A percentile compares a stretch with the other conserved stretches of the same genome.
These are phyloP conservation scores for Lasiodiplodia sp. DNA, from an alignment of 2,329 filamentous ascomycete genomes.

Conservation along the genomic window DNA sequence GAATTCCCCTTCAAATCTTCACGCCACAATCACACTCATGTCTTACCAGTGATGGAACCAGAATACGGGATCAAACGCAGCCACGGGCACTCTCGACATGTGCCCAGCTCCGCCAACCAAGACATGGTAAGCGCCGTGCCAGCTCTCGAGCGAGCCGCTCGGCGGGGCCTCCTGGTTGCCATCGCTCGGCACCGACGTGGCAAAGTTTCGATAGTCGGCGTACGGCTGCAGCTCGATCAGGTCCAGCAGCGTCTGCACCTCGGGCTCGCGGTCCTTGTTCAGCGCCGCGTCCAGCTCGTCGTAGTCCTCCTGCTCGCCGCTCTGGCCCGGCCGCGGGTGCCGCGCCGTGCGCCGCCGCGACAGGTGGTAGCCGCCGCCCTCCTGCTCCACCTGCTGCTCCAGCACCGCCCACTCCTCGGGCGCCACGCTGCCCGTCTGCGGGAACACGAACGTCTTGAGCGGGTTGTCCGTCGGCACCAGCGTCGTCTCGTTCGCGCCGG, in stretches of 20 bases:
- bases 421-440: background rate
- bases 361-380: background rate
- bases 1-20: too few relatives aligned
- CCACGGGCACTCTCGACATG: background rate
- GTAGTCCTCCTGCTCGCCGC: background rate
- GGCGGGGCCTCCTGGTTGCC: background rate
- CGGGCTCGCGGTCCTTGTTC: background rate
- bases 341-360: background rate
- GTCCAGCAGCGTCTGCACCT: background rate
- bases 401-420: background rate
- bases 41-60: slow-evolving; percentile 1
- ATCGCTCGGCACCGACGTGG: background rate
- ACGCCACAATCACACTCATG: background rate
- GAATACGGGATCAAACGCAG: background rate
- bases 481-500: background rate
- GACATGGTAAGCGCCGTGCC: background rate
- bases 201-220: background rate
- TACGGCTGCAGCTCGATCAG: background rate
- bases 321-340: background rate
- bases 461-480: background rate
- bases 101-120: background rate
- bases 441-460: background rate
- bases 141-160: background rate
- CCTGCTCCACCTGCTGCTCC: background rate
- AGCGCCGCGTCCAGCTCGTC: background rate